Base-by-base conservation (phyloP, 768 basidiomycete species). In the Mycena sanguinolenta region DNA sequence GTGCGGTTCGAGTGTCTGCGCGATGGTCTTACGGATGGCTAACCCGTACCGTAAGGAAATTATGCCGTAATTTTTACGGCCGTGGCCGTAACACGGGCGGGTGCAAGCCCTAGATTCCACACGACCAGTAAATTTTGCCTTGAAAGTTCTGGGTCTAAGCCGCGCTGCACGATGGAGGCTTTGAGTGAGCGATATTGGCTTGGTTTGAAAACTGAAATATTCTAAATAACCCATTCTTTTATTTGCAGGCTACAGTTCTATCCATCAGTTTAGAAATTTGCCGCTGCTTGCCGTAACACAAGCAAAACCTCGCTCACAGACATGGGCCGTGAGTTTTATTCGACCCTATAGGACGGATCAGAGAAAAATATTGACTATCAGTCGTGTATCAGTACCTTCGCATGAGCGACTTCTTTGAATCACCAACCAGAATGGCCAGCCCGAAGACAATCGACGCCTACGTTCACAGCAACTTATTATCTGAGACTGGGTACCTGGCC, bases 51-150 rank as follows among this genome's bases (percentile, higher is more conserved):
- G n/a, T n/a, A n/a, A n/a, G n/a, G n/a, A n/a, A n/a, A n/a, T n/a
- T n/a, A n/a, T n/a, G n/a, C n/a, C n/a, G n/a, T n/a, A n/a, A n/a
- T n/a, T n/a, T n/a, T n/a, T n/a, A n/a, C n/a, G n/a, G n/a, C n/a
- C n/a, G n/a, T n/a, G n/a, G n/a, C n/a, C n/a, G n/a, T n/a, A n/a
- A n/a, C n/a, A n/a, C n/a, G n/a, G n/a, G n/a, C n/a, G n/a, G n/a
- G n/a, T n/a, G n/a, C n/a, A n/a, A n/a, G n/a, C n/a, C n/a, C n/a
- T n/a, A n/a, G n/a, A n/a, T n/a, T n/a, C n/a, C n/a, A 57, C 55
- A 36, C 55, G 23, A 57, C 55, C 55, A 57, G 55, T 57, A 39
- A 36, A 57, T 57, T 57, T 53, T 53, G 52, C 52, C 19, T 53
- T 53, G 27, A 53, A 53, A 53, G 52, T 53, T 30, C 52, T 50